phyloP scores from a whole-genome alignment of 768 basidiomycete genomes.

The Hypholoma sublateritium region DNA sequence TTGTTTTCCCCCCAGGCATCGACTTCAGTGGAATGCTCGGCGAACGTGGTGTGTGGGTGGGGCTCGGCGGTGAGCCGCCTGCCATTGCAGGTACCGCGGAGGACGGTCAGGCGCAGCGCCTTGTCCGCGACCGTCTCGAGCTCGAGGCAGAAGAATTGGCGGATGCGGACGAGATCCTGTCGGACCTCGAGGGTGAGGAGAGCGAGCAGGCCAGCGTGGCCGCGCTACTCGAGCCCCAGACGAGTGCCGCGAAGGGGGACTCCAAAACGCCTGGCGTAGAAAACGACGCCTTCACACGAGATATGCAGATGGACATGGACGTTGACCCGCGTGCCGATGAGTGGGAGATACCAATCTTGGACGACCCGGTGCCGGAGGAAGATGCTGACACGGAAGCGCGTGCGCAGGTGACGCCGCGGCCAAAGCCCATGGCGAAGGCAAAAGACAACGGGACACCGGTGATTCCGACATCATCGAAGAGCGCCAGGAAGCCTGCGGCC shows the following conservation, averaged over 20 bases:
- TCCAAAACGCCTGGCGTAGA: not conserved
- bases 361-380: constrained; percentile 1
- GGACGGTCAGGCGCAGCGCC: constrained; percentile 8
- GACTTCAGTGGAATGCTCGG: constrained; percentile 56
- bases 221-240: not conserved
- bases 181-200: constrained; percentile 3
- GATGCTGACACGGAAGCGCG: too few relatives aligned
- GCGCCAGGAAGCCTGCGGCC: not conserved
- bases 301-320: not conserved
- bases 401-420: not conserved
- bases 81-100: not conserved
- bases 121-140: constrained; percentile 18
- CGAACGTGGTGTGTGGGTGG: constrained; percentile 37
- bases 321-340: constrained; percentile 1
- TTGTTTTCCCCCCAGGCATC: constrained; percentile 63
- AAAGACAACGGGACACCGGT: not conserved
- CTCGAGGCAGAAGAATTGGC: constrained; percentile 22
- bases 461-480: not conserved
- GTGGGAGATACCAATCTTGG: constrained; percentile 10
- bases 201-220: not conserved
- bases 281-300: not conserved
- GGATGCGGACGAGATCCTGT: constrained; percentile 7
- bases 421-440: not conserved
- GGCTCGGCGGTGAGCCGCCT: not conserved
- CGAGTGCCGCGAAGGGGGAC: not conserved